A percentile compares a stretch with the other conserved stretches of the same genome.
phyloP scores from a whole-genome alignment of 306 rosid genomes.

The Trifolium fragiferum region DNA sequence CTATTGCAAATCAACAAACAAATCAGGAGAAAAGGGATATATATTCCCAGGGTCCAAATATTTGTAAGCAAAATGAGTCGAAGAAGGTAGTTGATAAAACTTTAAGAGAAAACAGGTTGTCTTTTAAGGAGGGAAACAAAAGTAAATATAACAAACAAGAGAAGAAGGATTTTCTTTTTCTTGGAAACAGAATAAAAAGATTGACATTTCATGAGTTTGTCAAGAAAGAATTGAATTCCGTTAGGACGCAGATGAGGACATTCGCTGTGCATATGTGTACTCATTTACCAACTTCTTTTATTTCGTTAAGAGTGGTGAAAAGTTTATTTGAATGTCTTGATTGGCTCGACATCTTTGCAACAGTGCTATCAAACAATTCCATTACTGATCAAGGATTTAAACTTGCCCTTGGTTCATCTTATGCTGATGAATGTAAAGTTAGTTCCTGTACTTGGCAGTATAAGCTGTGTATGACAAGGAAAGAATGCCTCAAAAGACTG shows the following conservation, averaged over 20 bases:
- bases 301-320: conserved; percentile 43
- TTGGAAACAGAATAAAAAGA: conserved; percentile 4
- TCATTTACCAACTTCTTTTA: conserved; percentile 52
- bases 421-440: conserved; percentile 26
- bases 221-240: conserved; percentile 37
- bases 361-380: conserved; percentile 30
- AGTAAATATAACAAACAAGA: conserved; percentile 34
- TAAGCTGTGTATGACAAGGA: conserved; percentile 40
- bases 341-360: conserved; percentile 36
- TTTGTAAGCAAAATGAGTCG: conserved; percentile 44
- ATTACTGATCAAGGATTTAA: conserved; percentile 41
- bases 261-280: conserved; percentile 50
- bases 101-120: conserved; percentile 44
- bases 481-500: conserved; percentile 48
- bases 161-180: conserved; percentile 33
- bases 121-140: conserved; percentile 37
- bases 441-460: conserved; percentile 38
- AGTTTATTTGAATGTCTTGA: conserved; percentile 48
- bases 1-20: conserved; percentile 34
- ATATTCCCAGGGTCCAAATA: conserved; percentile 24
- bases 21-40: conserved; percentile 25
- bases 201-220: conserved; percentile 43
- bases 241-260: conserved; percentile 37
- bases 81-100: conserved; percentile 40
- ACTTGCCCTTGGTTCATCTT: conserved; percentile 33